phyloP scores from a whole-genome alignment of 768 basidiomycete species.

The Lentinula boryana region DNA sequence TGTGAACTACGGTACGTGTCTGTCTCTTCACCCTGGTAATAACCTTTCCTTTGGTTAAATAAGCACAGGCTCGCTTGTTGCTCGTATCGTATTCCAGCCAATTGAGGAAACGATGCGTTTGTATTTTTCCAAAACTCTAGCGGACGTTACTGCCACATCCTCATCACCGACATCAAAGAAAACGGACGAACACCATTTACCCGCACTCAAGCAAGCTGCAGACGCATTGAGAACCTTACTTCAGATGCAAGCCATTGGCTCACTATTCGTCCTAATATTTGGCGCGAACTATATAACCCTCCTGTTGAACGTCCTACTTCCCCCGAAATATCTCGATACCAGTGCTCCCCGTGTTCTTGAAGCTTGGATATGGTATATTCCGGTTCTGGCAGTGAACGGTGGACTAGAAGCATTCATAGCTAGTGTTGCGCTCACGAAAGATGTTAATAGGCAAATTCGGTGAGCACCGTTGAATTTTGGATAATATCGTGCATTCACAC shows the following conservation, averaged over 20 bases:
- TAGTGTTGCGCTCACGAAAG: slow-evolving; percentile 60
- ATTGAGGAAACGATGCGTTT: slow-evolving; percentile 90
- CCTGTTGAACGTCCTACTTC: slow-evolving; percentile 64
- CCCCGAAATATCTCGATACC: slow-evolving; percentile 60
- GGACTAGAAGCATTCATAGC: slow-evolving; percentile 88
- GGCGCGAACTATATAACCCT: slow-evolving; percentile 71
- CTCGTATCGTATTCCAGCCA: slow-evolving; percentile 91
- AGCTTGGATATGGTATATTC: slow-evolving; percentile 86
- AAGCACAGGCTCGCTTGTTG: slow-evolving; percentile 76
- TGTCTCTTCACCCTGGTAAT: not conserved
- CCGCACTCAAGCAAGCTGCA: slow-evolving; percentile 34
- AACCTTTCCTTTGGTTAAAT: not conserved
- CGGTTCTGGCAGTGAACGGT: slow-evolving; percentile 86
- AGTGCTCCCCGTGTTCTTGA: slow-evolving; percentile 74
- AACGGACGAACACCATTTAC: not conserved
- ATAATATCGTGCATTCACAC: not conserved
- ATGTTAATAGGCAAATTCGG: slow-evolving; percentile 68
- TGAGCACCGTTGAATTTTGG: slow-evolving; percentile 17
- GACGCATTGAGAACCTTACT: slow-evolving; percentile 53
- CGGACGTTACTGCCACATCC: not conserved
- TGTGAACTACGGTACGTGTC: slow-evolving; percentile 77
- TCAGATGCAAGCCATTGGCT: slow-evolving; percentile 58
- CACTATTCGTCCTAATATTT: slow-evolving; percentile 69
- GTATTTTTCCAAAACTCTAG: slow-evolving; percentile 72
- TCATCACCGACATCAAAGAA: not conserved